Base-by-base conservation (phyloP, 345 rosid species). In the Pistacia atlantica region DNA sequence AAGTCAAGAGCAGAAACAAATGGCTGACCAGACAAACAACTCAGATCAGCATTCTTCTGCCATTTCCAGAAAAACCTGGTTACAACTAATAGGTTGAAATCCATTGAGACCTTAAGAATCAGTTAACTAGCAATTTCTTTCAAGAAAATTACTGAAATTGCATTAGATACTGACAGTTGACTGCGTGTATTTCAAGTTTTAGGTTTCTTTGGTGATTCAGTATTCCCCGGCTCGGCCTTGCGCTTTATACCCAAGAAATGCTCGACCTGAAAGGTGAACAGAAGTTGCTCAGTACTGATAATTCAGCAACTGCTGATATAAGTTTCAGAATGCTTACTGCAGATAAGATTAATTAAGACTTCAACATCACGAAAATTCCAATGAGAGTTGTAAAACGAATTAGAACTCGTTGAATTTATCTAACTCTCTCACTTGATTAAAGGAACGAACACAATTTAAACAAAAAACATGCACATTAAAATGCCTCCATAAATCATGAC, bases 171-270 rank as follows among this genome's bases (percentile, higher is more conserved):
- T 8, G 9, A 58, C 8, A 17, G 45, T 37, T 3, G 31, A 65
- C 16, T 62, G 2, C 1, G 42, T 28, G 46, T 52, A 25, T 52
- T 69, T 89, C 87, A 89, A 42, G 80, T 65, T 86, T 84, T 95
- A 5, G 92, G 92, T 77, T 87, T 95, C 89, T 90, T 95, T 22
- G 80, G 75, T 12, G 85, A 1, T 78, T 78, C 38, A 46, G 86
- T 66, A 60, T 83, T 83, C 74, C 84, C 94, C 35, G 86, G 61
- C 78, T 93, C 97, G 17, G 83, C 62, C 83, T 85, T 86, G 63
- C 98, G 92, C 85, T 91, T 95, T 78, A 95, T 95, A 63, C 98
- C 98, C 89, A 95, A 81, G 87, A 91, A 93, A 77, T 93, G 94
- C 86, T 95, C 98, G 70, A 95, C 98, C 98, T 92, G 85, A 51